These are phyloP conservation scores for Raphanus raphanistrum DNA, from an alignment of 345 rosid genomes.

Conservation along the genomic window DNA sequence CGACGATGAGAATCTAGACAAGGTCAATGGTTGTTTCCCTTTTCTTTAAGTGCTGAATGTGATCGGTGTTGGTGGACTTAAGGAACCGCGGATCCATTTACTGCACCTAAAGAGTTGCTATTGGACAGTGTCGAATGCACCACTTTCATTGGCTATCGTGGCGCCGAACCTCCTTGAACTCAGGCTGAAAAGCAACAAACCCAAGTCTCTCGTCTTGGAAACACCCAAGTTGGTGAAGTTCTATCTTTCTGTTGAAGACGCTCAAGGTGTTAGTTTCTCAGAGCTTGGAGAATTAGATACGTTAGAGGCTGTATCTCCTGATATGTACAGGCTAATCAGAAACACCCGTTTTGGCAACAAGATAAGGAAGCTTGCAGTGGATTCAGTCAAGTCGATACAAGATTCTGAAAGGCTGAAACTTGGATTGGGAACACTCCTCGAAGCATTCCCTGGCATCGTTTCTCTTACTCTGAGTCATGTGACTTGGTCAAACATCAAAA, in stretches of 20 bases:
- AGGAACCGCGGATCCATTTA: slow-evolving; percentile 60
- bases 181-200: slow-evolving; percentile 54
- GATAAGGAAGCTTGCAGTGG: slow-evolving; percentile 51
- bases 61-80: slow-evolving; percentile 78
- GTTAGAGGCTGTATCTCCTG: slow-evolving; percentile 51
- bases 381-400: slow-evolving; percentile 37
- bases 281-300: slow-evolving; percentile 43
- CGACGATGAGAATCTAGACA: slow-evolving; percentile 70
- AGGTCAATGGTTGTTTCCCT: slow-evolving; percentile 60
- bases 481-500: slow-evolving; percentile 55
- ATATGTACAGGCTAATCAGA: slow-evolving; percentile 42
- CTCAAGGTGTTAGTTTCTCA: slow-evolving; percentile 38
- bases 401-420: slow-evolving; percentile 33
- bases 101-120: slow-evolving; percentile 50
- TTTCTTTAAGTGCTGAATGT: slow-evolving; percentile 59
- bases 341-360: slow-evolving; percentile 42
- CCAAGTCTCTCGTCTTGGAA: slow-evolving; percentile 57
- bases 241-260: slow-evolving; percentile 53
- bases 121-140: slow-evolving; percentile 75
- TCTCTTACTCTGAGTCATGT: slow-evolving; percentile 52
- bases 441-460: slow-evolving; percentile 47
- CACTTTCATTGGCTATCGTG: slow-evolving; percentile 53
- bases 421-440: slow-evolving; percentile 49
- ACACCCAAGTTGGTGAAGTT: slow-evolving; percentile 58
- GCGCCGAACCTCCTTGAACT: slow-evolving; percentile 68